Evolutionary conservation across 805 yeast species (phyloP), one percentile per base, ranked within the genome.

Genomic region (Grigorovia yakushimaensis): DNA sequence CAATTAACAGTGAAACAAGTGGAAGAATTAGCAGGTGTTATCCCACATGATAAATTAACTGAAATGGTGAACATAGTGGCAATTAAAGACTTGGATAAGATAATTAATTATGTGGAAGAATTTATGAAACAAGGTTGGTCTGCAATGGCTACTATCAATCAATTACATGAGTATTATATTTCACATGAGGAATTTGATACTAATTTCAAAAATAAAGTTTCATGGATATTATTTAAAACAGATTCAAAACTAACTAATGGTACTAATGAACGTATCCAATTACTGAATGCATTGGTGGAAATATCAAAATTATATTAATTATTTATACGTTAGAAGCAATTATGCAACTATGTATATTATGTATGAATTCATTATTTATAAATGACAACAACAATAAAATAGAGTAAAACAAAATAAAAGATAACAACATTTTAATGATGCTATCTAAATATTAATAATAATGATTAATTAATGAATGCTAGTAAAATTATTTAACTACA

Each of bases 181-280:
- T 64, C 78, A 46, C 78, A 77, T 54, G 84, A 79, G 49, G 53
- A 65, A 2, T 62, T 76, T 27, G 58, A 70, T 5, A 69, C 82
- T 1, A 53, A 57, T 1, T 78, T 79, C 50, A 93, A 91, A 61
- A 84, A 80, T 59, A 57, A 65, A 41, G 75, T 88, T 10, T 76
- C 96, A 0, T 66, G 72, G 58, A 65, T 79, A 5, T 64, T 93
- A 22, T 87, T 88, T 56, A 83, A 80, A 40, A 74, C 87, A 0
- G 98, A 91, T 62, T 75, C 78, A 44, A 75, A 81, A 46, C 70
- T 91, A 47, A 75, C 81, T 46, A 87, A 81, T 59, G 98, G 98
- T 15, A 78, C 95, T 4, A 94, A 88, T 57, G 98, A 91, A 62
- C 87, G 84, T 49, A 68, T 91, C 24, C 95, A 86, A 56, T 58